A percentile compares a stretch with the other conserved stretches of the same genome.
Conservation (phyloP, 768 basidiomycete genomes). For the Phaeotremella skinneri region DNA sequence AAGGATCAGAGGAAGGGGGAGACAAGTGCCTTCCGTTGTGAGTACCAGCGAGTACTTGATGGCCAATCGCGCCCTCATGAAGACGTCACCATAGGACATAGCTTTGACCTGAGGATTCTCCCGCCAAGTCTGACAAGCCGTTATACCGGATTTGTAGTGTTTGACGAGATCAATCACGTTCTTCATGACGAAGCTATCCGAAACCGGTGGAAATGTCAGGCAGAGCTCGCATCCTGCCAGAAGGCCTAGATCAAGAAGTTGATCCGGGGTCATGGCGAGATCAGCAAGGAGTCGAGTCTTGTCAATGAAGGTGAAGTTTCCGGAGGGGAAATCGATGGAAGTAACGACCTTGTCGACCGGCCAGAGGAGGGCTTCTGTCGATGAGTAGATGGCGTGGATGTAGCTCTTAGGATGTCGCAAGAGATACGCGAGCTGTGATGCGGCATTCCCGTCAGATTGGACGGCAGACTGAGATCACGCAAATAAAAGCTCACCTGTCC, state of each 20-base stretch:
- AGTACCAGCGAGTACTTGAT: constrained; percentile 88
- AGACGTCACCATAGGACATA: constrained; percentile 77
- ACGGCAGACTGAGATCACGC: background rate
- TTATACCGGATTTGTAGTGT: constrained; percentile 77
- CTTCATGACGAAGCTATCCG: constrained; percentile 46
- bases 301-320: constrained; percentile 76
- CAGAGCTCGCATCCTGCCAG: constrained; percentile 80
- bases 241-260: constrained; percentile 90
- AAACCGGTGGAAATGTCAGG: constrained; percentile 56
- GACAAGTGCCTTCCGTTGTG: constrained; percentile 64
- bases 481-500: constrained; percentile 71
- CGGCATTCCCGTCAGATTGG: constrained; percentile 3
- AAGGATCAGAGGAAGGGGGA: constrained; percentile 61
- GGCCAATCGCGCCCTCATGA: constrained; percentile 83
- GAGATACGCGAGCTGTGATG: constrained; percentile 79
- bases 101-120: constrained; percentile 81
- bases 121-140: constrained; percentile 42
- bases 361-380: constrained; percentile 85
- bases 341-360: constrained; percentile 73
- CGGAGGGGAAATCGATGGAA: constrained; percentile 70
- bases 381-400: constrained; percentile 88
- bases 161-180: constrained; percentile 80
- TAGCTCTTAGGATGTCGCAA: constrained; percentile 89
- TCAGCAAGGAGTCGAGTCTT: constrained; percentile 71
- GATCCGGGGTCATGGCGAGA: constrained; percentile 71